Conservation (phyloP, 768 basidiomycete species). For the Dictyophora rubrovolvata region DNA sequence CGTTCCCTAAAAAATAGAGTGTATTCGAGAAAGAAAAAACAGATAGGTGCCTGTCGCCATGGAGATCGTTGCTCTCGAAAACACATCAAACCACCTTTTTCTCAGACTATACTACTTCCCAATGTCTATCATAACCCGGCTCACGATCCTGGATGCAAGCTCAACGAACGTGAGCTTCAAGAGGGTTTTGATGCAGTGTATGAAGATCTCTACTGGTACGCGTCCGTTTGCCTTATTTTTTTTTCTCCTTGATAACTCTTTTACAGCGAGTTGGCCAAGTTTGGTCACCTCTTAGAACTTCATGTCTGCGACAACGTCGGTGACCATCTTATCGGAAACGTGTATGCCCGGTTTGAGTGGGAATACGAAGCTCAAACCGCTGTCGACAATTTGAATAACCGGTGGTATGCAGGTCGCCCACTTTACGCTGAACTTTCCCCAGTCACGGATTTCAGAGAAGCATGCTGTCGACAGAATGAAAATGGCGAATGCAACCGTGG, state of each 20-base stretch:
- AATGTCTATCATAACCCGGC: constrained; percentile 99
- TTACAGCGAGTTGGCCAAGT: constrained; percentile 71
- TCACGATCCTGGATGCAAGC: constrained; percentile 82
- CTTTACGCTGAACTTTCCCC: constrained; percentile 96
- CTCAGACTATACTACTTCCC: constrained; percentile 90
- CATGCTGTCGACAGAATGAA: constrained; percentile 97
- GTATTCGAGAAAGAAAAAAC: constrained; percentile 8
- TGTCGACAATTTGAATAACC: constrained; percentile 85
- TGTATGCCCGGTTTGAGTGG: constrained; percentile 97
- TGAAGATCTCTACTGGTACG: constrained; percentile 79
- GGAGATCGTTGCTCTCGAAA: constrained; percentile 98
- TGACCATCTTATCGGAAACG: constrained; percentile 96
- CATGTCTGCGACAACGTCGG: constrained; percentile 99
- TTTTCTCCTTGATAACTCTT: neutral
- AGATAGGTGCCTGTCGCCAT: constrained; percentile 98
- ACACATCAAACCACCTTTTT: constrained; percentile 96
- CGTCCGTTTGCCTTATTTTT: constrained; percentile 4
- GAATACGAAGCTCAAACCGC: constrained; percentile 94
- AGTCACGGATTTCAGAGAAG: constrained; percentile 97
- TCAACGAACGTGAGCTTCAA: constrained; percentile 79
- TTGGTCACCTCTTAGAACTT: constrained; percentile 89
- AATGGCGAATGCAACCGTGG: constrained; percentile 97
- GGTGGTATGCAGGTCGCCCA: constrained; percentile 97
- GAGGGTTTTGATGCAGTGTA: constrained; percentile 92
- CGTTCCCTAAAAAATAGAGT: constrained; percentile 10